Conservation (phyloP, 148 eudicot genomes). For the Camellia granthamiana region DNA sequence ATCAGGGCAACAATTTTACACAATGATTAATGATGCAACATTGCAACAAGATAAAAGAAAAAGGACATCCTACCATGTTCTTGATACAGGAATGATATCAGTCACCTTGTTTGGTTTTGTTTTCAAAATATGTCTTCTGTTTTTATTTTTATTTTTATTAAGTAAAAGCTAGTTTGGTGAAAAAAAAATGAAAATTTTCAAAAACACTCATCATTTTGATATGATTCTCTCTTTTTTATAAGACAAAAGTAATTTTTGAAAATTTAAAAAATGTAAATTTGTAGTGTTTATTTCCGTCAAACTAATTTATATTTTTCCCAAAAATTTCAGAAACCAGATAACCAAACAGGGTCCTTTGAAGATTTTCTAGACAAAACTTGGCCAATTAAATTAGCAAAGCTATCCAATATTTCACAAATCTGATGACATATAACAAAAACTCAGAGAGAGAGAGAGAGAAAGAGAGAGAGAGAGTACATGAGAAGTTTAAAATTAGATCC, state of each 20-base stretch:
- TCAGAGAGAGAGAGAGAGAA: background rate
- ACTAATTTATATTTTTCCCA: too few species aligned
- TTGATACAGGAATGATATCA: background rate
- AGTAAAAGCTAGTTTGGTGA: too few species aligned
- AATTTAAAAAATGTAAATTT: too few species aligned
- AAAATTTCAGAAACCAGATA: too few species aligned
- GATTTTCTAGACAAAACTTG: constrained; percentile 4
- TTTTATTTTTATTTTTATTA: too few species aligned
- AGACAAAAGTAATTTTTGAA: too few species aligned
- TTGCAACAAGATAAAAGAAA: background rate
- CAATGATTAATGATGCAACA: background rate
- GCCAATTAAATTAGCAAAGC: background rate
- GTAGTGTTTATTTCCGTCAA: too few species aligned
- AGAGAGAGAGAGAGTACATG: background rate
- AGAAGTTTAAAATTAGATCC: background rate
- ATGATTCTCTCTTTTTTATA: too few species aligned
- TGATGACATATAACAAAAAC: background rate
- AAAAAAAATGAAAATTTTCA: too few species aligned
- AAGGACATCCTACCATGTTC: background rate
- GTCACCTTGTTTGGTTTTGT: background rate
- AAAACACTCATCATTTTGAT: too few species aligned
- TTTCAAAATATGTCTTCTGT: too few species aligned
- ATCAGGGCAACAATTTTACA: background rate
- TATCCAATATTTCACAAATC: background rate
- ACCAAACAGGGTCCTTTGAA: background rate